Conservation (phyloP, 306 rosid genomes). For the Fagus crenata region DNA sequence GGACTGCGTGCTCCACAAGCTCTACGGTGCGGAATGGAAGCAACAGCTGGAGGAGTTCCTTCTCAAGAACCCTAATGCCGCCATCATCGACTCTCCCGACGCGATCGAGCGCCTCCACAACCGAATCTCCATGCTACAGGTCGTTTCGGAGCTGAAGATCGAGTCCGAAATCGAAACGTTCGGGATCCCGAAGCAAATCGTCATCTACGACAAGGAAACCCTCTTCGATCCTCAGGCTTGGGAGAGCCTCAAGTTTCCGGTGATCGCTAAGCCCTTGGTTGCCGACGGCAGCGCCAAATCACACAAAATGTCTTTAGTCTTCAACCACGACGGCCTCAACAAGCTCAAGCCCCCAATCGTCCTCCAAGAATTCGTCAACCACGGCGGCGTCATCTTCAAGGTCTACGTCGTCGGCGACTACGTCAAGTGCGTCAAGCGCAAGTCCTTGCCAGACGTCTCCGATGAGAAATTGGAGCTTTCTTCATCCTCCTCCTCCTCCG, state of each 20-base stretch:
- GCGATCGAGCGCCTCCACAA: conserved; percentile 81
- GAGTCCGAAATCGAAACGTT: conserved; percentile 55
- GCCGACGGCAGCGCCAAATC: conserved; percentile 94
- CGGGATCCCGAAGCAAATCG: conserved; percentile 92
- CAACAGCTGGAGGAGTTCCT: conserved; percentile 49
- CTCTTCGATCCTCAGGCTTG: conserved; percentile 56
- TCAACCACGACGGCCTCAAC: conserved; percentile 55
- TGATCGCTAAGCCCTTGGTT: conserved; percentile 77
- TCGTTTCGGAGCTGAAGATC: conserved; percentile 68
- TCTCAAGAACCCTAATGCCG: conserved; percentile 54
- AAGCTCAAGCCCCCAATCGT: conserved; percentile 83
- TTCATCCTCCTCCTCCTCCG: no score
- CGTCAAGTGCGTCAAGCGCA: conserved; percentile 80
- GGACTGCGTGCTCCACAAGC: conserved; percentile 81
- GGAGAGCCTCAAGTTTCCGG: conserved; percentile 75
- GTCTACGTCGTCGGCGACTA: conserved; percentile 77
- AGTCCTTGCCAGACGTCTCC: conserved; percentile 80
- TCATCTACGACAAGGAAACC: conserved; percentile 71
- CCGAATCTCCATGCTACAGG: conserved; percentile 93
- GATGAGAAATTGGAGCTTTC: conserved; percentile 61
- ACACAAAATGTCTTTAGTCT: conserved; percentile 82
- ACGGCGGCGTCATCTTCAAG: conserved; percentile 91
- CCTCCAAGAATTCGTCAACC: conserved; percentile 85
- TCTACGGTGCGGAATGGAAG: conserved; percentile 75
- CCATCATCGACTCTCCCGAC: conserved; percentile 66